A percentile compares a stretch with the other conserved stretches of the same genome.
Evolutionary conservation across 495 filamentous ascomycete species (phyloP).

Genomic region (Penicillium psychrofluorescens): DNA sequence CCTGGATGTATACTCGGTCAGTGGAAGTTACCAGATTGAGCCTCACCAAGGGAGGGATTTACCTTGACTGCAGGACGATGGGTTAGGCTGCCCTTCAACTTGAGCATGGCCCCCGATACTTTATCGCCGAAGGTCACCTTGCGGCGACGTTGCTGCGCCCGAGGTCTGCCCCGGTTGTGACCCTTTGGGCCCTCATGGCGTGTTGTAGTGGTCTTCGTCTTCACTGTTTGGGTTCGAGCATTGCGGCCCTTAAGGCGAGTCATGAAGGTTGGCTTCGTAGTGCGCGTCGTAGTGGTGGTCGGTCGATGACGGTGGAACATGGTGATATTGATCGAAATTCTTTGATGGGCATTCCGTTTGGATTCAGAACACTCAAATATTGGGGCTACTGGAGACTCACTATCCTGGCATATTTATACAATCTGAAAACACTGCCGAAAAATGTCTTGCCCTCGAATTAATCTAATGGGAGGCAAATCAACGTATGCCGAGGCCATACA

Average conservation of each 20-base stretch:
- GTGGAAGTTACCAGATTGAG: neutral
- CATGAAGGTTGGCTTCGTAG: conserved; percentile 43
- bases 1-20: conserved; percentile 30
- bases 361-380: neutral
- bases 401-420: too few relatives aligned
- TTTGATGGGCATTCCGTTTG: neutral
- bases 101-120: conserved; percentile 60
- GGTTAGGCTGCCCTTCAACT: conserved; percentile 56
- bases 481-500: conserved; percentile 15
- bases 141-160: conserved; percentile 49
- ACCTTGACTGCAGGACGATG: conserved; percentile 57
- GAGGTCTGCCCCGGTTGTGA: conserved; percentile 7
- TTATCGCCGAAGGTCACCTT: conserved; percentile 58
- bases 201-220: conserved; percentile 22
- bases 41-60: conserved; percentile 4
- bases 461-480: neutral
- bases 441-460: neutral
- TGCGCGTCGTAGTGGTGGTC: conserved; percentile 20
- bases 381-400: too few relatives aligned
- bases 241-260: conserved; percentile 21
- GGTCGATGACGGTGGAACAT: conserved; percentile 23
- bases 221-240: conserved; percentile 17
- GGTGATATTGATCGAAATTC: conserved; percentile 4
- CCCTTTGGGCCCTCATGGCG: conserved; percentile 2
- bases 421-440: too few relatives aligned